These are phyloP conservation scores for Kuraishia ogatae DNA, from an alignment of 805 yeast species.

Conservation along the genomic window DNA sequence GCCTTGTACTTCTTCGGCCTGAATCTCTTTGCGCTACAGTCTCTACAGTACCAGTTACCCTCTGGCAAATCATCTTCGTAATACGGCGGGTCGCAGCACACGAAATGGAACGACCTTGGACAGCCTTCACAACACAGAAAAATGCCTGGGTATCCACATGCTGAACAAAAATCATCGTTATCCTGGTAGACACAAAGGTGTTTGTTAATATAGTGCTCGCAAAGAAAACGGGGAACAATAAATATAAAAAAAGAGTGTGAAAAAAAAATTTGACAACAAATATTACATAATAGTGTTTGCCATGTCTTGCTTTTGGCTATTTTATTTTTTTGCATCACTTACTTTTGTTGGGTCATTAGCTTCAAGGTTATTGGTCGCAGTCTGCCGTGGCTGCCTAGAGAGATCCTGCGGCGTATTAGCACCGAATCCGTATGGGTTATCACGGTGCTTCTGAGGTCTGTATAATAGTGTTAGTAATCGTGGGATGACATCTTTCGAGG, in stretches of 20 bases:
- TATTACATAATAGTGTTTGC: neutral
- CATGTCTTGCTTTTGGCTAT: no score
- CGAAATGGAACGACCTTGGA: constrained; percentile 85
- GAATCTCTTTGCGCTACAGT: constrained; percentile 44
- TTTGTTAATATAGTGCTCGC: neutral
- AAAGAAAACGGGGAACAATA: neutral
- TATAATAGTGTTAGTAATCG: neutral
- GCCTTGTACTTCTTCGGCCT: constrained; percentile 15
- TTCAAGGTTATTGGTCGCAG: constrained; percentile 8
- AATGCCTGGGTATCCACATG: constrained; percentile 85
- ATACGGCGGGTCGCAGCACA: constrained; percentile 86
- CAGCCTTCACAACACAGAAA: constrained; percentile 92
- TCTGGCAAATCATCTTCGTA: constrained; percentile 71
- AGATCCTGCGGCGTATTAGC: constrained; percentile 9
- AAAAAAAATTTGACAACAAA: no score
- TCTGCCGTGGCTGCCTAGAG: neutral
- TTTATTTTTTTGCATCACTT: neutral
- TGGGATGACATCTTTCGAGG: neutral
- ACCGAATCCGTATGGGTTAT: constrained; percentile 35
- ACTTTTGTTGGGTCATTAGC: constrained; percentile 23
- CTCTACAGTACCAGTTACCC: constrained; percentile 83
- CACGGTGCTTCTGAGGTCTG: neutral
- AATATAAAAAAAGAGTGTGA: no score
- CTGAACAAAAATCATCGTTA: constrained; percentile 86
- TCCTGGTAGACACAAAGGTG: constrained; percentile 4